phyloP scores from a whole-genome alignment of 2,329 filamentous ascomycete genomes.

The Purpureocillium takamizusanense region DNA sequence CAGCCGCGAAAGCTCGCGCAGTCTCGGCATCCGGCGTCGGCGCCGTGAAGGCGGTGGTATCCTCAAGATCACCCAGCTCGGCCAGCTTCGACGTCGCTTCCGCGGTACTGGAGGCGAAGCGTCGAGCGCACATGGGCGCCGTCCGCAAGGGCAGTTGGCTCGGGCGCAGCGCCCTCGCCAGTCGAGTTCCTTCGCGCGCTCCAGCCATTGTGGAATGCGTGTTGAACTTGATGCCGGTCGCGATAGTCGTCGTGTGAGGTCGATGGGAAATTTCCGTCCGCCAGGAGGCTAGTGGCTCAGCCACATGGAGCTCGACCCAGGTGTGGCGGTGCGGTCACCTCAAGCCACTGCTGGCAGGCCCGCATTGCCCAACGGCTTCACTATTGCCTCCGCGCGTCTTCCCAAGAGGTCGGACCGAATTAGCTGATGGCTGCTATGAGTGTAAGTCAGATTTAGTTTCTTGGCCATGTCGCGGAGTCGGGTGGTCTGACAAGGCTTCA shows the following conservation, averaged over 20 bases:
- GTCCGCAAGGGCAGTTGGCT: conserved; percentile 16
- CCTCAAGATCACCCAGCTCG: conserved; percentile 39
- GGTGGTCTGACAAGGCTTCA: too few species aligned
- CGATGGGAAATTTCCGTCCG: conserved; percentile 24
- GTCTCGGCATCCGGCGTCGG: conserved; percentile 28
- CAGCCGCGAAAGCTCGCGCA: conserved; percentile 30
- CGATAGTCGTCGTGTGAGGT: conserved; percentile 10
- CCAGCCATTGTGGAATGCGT: conserved; percentile 25
- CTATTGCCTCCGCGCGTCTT: too few species aligned
- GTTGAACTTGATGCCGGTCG: conserved; percentile 1
- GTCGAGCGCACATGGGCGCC: conserved; percentile 17
- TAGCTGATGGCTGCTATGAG: too few species aligned
- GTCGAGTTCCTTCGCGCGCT: conserved; percentile 29
- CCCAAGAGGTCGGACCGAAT: too few species aligned
- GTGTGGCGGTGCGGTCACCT: conserved; percentile 11
- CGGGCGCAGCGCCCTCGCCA: conserved; percentile 20
- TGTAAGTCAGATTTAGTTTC: too few species aligned
- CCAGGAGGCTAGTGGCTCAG: too few species aligned
- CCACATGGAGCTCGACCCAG: background rate
- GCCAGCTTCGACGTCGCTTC: conserved; percentile 24
- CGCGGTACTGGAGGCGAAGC: conserved; percentile 35
- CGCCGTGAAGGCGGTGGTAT: conserved; percentile 36
- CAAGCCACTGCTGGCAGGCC: conserved; percentile 12
- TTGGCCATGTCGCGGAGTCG: too few species aligned
- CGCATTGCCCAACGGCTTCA: too few species aligned